These are phyloP conservation scores for Flaveria trinervia DNA, from an alignment of 129 eudicot species.

Conservation along the genomic window DNA sequence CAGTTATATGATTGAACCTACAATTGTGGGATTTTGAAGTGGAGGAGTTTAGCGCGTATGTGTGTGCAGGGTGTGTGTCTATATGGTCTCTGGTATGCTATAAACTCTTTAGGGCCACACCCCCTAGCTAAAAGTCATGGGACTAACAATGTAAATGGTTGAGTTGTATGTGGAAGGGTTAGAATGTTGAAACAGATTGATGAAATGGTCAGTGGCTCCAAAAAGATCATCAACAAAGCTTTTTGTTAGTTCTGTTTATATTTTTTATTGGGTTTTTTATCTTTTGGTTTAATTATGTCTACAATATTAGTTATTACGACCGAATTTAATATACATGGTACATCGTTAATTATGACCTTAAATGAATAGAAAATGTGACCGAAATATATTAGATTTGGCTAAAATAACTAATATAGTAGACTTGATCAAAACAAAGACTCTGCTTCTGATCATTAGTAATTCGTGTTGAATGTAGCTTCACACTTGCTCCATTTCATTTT, in stretches of 20 bases:
- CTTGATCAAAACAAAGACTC: background rate
- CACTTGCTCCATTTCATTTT: background rate
- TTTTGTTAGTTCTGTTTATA: too few species aligned
- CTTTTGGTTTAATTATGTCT: background rate
- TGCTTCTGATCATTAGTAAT: background rate
- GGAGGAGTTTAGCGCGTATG: background rate
- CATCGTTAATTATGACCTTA: background rate
- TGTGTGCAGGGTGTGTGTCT: background rate
- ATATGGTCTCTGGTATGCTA: background rate
- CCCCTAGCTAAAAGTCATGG: background rate
- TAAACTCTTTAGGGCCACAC: background rate
- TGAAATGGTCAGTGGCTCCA: background rate
- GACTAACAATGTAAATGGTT: background rate
- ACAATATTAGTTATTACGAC: background rate
- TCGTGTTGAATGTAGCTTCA: conserved; percentile 9
- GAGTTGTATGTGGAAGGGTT: background rate
- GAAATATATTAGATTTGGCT: background rate
- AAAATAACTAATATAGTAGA: background rate
- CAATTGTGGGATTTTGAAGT: background rate
- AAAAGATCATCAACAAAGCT: background rate
- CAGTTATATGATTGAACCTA: background rate
- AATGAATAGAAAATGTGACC: background rate
- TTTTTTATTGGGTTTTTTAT: background rate
- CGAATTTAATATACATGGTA: background rate
- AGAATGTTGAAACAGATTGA: background rate